Base-by-base conservation (phyloP, 306 rosid genomes). In the Cucurbita moschata region DNA sequence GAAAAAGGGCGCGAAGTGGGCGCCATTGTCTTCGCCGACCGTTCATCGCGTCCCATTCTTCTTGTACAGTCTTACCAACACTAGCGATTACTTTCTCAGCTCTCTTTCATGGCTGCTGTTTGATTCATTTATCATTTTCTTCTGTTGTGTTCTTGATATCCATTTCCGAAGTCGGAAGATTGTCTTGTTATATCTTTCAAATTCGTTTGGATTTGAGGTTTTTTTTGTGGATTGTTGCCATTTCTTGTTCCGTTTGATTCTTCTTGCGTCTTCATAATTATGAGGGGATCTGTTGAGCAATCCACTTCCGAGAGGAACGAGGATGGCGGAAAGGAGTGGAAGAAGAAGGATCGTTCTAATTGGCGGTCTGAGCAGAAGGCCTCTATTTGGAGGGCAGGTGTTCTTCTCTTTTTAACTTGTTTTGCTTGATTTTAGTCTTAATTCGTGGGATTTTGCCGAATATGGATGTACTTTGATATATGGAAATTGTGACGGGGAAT, bases 1-100 rank as follows among this genome's bases (percentile, higher is more conserved):
- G 40, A 43, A 70, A 40, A 4, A 19, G 4, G 23, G n/a, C 7
- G n/a, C 59, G 8, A 67, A 66, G 61, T 64, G 35, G 60, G 54
- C 91, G 97, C 78, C 87, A 47, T 4, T 82, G 82, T 86, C 85
- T 81, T 79, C 83, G 90, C 97, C 96, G 97, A 87, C 93, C 96
- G 89, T 75, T 87, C 82, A 80, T 74, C 73, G 55, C 83, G 76
- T 83, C 90, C 54, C 67, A 84, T 86, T 87, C 87, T 46, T 75
- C 71, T 60, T n/a, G 55, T 19, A 66, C 54, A 43, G 53, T 43
- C 72, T 18, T 54, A 44, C 72, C 50, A 63, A 40, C 50, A 39
- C 71, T 30, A 40, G 55, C 66, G 4, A 40, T 7, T 13, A 57
- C 35, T 21, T 23, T 30, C 56, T 19, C 73, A 42, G 18, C 53